phyloP scores from a whole-genome alignment of 495 filamentous ascomycete species.

The Aspergillus leporis region DNA sequence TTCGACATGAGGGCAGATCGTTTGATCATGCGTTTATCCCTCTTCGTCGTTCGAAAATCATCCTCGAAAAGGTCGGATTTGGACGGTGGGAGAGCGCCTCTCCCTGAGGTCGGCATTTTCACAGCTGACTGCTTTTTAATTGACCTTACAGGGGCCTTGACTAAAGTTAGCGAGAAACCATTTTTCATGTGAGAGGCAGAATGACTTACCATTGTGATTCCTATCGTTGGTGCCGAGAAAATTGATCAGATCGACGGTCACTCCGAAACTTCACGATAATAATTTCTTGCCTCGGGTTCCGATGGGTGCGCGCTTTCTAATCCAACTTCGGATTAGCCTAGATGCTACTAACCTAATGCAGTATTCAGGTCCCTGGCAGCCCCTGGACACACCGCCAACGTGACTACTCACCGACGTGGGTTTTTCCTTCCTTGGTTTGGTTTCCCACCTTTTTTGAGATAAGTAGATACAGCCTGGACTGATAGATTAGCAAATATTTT shows the following conservation, averaged over 20 bases:
- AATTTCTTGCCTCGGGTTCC: conserved; percentile 3
- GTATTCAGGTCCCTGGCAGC: neutral
- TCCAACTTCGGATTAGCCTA: conserved; percentile 1
- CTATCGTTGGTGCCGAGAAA: neutral
- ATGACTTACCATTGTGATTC: conserved; percentile 17
- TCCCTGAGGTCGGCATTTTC: conserved; percentile 30
- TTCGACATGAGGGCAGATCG: conserved; percentile 72
- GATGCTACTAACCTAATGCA: neutral
- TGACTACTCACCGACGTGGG: conserved; percentile 11
- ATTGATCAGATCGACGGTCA: neutral
- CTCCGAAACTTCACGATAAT: conserved; percentile 2
- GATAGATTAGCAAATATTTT: neutral
- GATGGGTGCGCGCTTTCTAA: conserved; percentile 8
- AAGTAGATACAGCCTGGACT: neutral
- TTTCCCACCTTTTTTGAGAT: neutral
- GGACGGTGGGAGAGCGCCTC: conserved; percentile 24
- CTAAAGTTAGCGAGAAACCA: conserved; percentile 5
- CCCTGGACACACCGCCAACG: conserved; percentile 16
- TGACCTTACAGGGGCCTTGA: conserved; percentile 33
- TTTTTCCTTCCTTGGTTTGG: conserved; percentile 1
- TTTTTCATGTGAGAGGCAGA: conserved; percentile 9
- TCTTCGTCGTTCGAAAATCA: conserved; percentile 66
- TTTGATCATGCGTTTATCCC: conserved; percentile 75
- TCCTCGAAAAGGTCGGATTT: conserved; percentile 34
- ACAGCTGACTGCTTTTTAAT: conserved; percentile 22